A percentile compares a stretch with the other conserved stretches of the same genome.
phyloP scores from a whole-genome alignment of 495 filamentous ascomycete species.

The Aspergillus leporis region DNA sequence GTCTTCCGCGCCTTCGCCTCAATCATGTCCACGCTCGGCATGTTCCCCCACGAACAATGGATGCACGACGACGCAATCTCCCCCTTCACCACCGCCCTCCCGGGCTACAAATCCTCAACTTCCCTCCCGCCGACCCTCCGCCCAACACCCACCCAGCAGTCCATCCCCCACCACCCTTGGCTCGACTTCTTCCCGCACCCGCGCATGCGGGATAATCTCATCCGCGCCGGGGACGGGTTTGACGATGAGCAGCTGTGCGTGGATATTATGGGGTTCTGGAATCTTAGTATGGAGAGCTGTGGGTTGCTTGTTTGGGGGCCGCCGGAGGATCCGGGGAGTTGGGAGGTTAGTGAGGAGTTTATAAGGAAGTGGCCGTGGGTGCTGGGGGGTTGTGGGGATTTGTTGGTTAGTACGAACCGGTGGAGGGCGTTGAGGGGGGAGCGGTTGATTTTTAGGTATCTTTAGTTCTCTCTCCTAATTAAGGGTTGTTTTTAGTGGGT shows the following conservation, averaged over 20 bases:
- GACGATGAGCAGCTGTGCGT: slow-evolving; percentile 48
- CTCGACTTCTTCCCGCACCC: slow-evolving; percentile 55
- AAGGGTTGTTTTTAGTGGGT: background rate
- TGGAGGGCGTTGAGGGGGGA: slow-evolving; percentile 51
- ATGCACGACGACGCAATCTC: slow-evolving; percentile 39
- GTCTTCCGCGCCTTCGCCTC: slow-evolving; percentile 40
- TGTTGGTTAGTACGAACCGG: slow-evolving; percentile 50
- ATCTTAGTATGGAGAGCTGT: slow-evolving; percentile 29
- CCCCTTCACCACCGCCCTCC: slow-evolving; percentile 24
- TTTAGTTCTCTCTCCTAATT: slow-evolving; percentile 15
- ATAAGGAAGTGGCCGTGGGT: slow-evolving; percentile 52
- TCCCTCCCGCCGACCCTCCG: slow-evolving; percentile 41
- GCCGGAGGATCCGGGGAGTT: slow-evolving; percentile 45
- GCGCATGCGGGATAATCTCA: slow-evolving; percentile 51
- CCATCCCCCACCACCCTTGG: slow-evolving; percentile 50
- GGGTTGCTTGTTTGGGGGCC: slow-evolving; percentile 55
- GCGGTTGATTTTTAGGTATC: slow-evolving; percentile 46
- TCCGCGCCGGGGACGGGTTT: slow-evolving; percentile 38
- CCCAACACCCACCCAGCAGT: slow-evolving; percentile 47
- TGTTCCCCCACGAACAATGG: slow-evolving; percentile 20
- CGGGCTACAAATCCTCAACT: slow-evolving; percentile 12
- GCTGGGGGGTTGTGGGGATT: slow-evolving; percentile 47
- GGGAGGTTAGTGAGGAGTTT: slow-evolving; percentile 54
- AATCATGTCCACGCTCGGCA: slow-evolving; percentile 26
- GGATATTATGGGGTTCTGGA: slow-evolving; percentile 50